Conservation (phyloP, 2,329 filamentous ascomycete genomes). For the Pseudodiploospora longispora region DNA sequence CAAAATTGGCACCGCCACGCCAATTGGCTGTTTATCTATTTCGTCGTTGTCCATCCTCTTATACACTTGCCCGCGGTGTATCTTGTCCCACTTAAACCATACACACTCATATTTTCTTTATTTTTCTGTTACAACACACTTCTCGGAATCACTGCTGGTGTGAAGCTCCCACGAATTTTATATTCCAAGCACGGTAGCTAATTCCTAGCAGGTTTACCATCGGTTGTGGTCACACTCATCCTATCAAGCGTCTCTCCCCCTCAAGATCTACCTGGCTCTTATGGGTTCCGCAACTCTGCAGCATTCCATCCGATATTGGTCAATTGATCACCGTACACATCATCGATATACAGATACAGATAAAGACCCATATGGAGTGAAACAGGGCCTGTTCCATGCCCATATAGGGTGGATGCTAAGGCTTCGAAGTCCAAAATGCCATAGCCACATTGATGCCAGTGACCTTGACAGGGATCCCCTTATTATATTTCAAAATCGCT, state of each 20-base stretch:
- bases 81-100: background rate
- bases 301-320: slow-evolving; percentile 75
- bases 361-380: slow-evolving; percentile 67
- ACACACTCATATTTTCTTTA: background rate
- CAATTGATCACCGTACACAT: slow-evolving; percentile 69
- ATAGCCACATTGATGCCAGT: slow-evolving; percentile 71
- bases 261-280: slow-evolving; percentile 66
- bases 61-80: background rate
- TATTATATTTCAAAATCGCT: slow-evolving; percentile 67
- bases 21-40: background rate
- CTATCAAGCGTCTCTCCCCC: slow-evolving; percentile 62
- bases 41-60: background rate
- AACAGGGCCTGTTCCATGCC: slow-evolving; percentile 69
- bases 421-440: slow-evolving; percentile 73
- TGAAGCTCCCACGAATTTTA: slow-evolving; percentile 13
- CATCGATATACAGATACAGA: slow-evolving; percentile 80
- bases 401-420: slow-evolving; percentile 72
- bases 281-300: slow-evolving; percentile 69
- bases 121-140: slow-evolving; percentile 26
- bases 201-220: slow-evolving; percentile 27
- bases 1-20: background rate
- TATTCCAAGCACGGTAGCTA: background rate
- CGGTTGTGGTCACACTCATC: slow-evolving; percentile 72
- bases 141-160: slow-evolving; percentile 63
- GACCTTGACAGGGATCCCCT: slow-evolving; percentile 72